A percentile compares a stretch with the other conserved stretches of the same genome.
Evolutionary conservation across 2,329 filamentous ascomycete genomes (phyloP).

Genomic region (Aspergillus proliferans): DNA sequence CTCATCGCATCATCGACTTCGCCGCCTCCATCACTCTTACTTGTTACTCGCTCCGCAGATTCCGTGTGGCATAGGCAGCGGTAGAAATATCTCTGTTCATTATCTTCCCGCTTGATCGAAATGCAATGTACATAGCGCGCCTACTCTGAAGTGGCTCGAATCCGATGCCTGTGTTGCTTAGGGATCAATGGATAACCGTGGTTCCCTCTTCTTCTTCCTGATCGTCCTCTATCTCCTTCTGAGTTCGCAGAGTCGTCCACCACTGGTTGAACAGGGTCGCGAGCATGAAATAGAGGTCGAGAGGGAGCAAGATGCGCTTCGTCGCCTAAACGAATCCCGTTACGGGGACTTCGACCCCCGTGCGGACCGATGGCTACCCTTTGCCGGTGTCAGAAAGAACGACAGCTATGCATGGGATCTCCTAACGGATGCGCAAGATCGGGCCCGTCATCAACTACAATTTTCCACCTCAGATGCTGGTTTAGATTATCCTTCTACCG

Average conservation of each 20-base stretch:
- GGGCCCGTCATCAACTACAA: conserved; percentile 53
- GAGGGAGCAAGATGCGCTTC: conserved; percentile 47
- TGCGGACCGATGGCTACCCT: conserved; percentile 53
- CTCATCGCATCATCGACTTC: conserved; percentile 20
- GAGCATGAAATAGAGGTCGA: conserved; percentile 45
- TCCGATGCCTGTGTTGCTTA: conserved; percentile 19
- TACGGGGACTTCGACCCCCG: conserved; percentile 48
- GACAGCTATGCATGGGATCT: conserved; percentile 76
- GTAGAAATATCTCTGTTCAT: neutral
- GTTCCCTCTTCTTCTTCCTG: conserved; percentile 45
- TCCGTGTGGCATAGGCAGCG: neutral
- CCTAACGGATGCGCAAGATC: conserved; percentile 59
- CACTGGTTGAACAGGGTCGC: conserved; percentile 35
- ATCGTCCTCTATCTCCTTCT: conserved; percentile 50
- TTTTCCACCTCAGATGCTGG: conserved; percentile 27
- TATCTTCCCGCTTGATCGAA: conserved; percentile 10
- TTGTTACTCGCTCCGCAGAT: conserved; percentile 1
- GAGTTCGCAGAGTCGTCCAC: conserved; percentile 41
- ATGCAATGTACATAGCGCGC: conserved; percentile 20
- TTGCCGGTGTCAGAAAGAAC: conserved; percentile 68
- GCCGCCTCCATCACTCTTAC: conserved; percentile 7
- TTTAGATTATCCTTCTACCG: conserved; percentile 19
- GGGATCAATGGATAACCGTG: conserved; percentile 43
- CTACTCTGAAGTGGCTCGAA: conserved; percentile 11
- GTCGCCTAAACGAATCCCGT: conserved; percentile 44